Conservation (phyloP, 1,284 basidiomycete species). For the Cutaneotrichosporon sp. region DNA sequence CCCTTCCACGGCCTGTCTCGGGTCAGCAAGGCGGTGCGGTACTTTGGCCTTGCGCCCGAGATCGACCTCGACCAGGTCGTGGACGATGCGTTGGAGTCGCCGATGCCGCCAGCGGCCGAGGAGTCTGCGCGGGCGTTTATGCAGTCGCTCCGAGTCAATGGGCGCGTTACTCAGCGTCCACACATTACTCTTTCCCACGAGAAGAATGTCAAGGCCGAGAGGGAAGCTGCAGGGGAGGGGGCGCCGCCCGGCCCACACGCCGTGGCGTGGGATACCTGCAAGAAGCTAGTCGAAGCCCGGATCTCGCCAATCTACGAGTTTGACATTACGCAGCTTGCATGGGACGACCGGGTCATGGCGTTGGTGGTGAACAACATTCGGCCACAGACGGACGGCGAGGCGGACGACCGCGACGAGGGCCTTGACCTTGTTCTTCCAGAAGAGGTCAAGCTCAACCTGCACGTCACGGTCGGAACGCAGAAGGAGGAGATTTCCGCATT, state of each 20-base stretch:
- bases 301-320: conserved; percentile 59
- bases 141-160: conserved; percentile 52
- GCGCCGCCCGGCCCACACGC: conserved; percentile 13
- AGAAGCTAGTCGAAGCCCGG: conserved; percentile 50
- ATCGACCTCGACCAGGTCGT: conserved; percentile 53
- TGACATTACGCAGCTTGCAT: conserved; percentile 62
- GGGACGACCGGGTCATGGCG: conserved; percentile 76
- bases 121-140: conserved; percentile 52
- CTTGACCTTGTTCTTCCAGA: conserved; percentile 48
- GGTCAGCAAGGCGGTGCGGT: conserved; percentile 54
- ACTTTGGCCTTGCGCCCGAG: conserved; percentile 73
- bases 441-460: conserved; percentile 56
- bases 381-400: conserved; percentile 36
- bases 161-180: conserved; percentile 60
- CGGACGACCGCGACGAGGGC: conserved; percentile 3
- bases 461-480: conserved; percentile 83
- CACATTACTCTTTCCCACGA: conserved; percentile 84
- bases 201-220: conserved; percentile 53
- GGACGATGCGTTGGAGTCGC: conserved; percentile 10
- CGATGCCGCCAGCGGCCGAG: conserved; percentile 27
- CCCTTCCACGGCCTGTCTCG: conserved; percentile 30
- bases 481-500: conserved; percentile 57
- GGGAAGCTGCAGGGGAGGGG: conserved; percentile 35
- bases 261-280: conserved; percentile 63
- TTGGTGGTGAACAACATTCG: conserved; percentile 59